Evolutionary conservation across 768 basidiomycete genomes (phyloP).

Genomic region (Leccinum variicolor): DNA sequence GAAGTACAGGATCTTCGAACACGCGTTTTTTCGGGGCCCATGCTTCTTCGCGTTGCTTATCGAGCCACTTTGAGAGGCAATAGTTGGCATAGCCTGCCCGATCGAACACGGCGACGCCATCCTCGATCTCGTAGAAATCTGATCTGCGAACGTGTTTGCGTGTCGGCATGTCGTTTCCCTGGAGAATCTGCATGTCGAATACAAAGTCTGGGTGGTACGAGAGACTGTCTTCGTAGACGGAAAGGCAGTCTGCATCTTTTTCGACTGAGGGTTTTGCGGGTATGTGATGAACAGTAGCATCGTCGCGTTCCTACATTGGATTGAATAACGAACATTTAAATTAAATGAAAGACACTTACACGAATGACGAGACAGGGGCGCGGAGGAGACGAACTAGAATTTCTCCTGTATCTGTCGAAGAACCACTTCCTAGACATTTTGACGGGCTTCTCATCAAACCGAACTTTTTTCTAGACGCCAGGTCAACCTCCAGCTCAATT

Average conservation of each 20-base stretch:
- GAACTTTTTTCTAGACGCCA: slow-evolving; percentile 18
- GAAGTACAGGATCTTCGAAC: slow-evolving; percentile 18
- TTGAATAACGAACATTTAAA: background rate
- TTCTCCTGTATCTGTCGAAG: slow-evolving; percentile 13
- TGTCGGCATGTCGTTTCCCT: slow-evolving; percentile 10
- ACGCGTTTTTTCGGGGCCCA: slow-evolving; percentile 16
- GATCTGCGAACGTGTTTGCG: slow-evolving; percentile 12
- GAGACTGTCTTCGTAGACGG: slow-evolving; percentile 30
- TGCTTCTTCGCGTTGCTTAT: slow-evolving; percentile 25
- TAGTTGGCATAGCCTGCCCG: slow-evolving; percentile 21
- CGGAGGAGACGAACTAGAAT: slow-evolving; percentile 11
- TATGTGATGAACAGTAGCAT: background rate
- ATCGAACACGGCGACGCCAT: slow-evolving; percentile 26
- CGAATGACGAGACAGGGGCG: slow-evolving; percentile 30
- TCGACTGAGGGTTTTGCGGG: background rate
- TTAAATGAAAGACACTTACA: slow-evolving; percentile 10
- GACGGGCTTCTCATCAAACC: slow-evolving; percentile 27
- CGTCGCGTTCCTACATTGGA: slow-evolving; percentile 12
- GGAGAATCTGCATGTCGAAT: slow-evolving; percentile 18
- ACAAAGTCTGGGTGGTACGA: slow-evolving; percentile 18
- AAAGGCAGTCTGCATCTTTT: slow-evolving; percentile 19
- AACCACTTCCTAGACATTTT: slow-evolving; percentile 19
- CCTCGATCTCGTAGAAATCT: slow-evolving; percentile 29
- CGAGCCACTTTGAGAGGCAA: slow-evolving; percentile 26
- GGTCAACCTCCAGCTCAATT: slow-evolving; percentile 1